Percentiles rank a stretch among this genome's conserved stretches.
Evolutionary conservation across 306 rosid genomes (phyloP).

Genomic region (Hippophae rhamnoides): DNA sequence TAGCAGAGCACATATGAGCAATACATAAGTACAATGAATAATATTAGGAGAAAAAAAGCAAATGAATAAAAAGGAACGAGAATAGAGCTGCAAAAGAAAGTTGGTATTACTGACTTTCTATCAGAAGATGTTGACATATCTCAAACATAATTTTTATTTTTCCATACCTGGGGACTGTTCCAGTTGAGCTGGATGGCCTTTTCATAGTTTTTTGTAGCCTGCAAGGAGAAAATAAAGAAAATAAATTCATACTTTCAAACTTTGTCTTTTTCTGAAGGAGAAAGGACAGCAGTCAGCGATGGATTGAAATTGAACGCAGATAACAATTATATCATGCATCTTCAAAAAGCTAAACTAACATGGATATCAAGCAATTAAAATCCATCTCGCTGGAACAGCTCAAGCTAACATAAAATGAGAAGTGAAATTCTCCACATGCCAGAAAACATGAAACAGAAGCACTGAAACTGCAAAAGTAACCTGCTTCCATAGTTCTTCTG

Average conservation of each 20-base stretch:
- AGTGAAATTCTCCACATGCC: not conserved
- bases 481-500: constrained; percentile 99
- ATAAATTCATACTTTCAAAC: not conserved
- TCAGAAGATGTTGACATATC: not conserved
- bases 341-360: too few species aligned
- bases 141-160: constrained; percentile 13
- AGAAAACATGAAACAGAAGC: constrained; percentile 16
- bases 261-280: too few species aligned
- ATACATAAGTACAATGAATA: too few species aligned
- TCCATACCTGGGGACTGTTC: constrained; percentile 96
- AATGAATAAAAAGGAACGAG: not conserved
- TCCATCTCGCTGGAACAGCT: not conserved
- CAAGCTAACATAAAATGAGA: constrained; percentile 8
- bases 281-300: too few species aligned
- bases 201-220: constrained; percentile 93
- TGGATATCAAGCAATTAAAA: too few species aligned
- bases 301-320: too few species aligned
- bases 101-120: not conserved
- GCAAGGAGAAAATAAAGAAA: constrained; percentile 25
- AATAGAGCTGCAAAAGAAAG: too few species aligned
- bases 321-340: too few species aligned
- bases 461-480: constrained; percentile 28
- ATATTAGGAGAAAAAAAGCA: too few species aligned
- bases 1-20: too few species aligned
- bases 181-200: constrained; percentile 93